Evolutionary conservation across 192 early-diverging fungal species (phyloP), one percentile per base, ranked within the genome.

Genomic region (Coemansia asiatica): DNA sequence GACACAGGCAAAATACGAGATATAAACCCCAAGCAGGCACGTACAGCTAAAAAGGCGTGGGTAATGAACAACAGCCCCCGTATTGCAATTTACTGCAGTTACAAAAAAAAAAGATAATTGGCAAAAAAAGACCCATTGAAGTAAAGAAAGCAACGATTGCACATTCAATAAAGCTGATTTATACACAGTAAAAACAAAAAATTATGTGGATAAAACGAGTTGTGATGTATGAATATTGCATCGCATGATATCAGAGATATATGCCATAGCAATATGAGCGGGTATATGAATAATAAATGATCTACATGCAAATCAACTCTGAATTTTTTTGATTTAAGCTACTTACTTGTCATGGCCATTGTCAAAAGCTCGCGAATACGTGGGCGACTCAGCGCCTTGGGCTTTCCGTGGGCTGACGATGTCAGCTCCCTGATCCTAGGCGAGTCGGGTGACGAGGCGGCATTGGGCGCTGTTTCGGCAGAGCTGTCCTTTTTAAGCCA

Each of bases 331-430:
- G 26, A 5, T n/a, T 16, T 35, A 19, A 64, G 35, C 23, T 75
- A 79, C 77, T 72, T 81, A 81, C 79, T 66, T 69, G 75, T 81
- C 67, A 81, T 64, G 26, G 79, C 73, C 22, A 71, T 60, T 9
- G 69, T 81, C 25, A 81, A 63, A 25, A 81, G 56, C 56, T 81
- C 79, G 60, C 79, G 73, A 38, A 69, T 57, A 38, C 79, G 79
- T 9, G 72, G 57, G 27, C 69, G 72, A 22, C 79, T 81, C 18
- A 81, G 73, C 18, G 73, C 60, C 58, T 81, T 81, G 31, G 67
- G 33, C 60, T 75, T 81, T 48, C 69, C 48, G 29, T 63, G 66
- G 2, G 55, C 50, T 2, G 60, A 58, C 8, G 72, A 60, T 26
- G 75, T 36, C 4, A 75, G 66, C 72, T 81, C 78, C 27, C 64